Evolutionary conservation across 2,329 filamentous ascomycete species (phyloP).

Genomic region (Mycosphaerelloides madeirae): DNA sequence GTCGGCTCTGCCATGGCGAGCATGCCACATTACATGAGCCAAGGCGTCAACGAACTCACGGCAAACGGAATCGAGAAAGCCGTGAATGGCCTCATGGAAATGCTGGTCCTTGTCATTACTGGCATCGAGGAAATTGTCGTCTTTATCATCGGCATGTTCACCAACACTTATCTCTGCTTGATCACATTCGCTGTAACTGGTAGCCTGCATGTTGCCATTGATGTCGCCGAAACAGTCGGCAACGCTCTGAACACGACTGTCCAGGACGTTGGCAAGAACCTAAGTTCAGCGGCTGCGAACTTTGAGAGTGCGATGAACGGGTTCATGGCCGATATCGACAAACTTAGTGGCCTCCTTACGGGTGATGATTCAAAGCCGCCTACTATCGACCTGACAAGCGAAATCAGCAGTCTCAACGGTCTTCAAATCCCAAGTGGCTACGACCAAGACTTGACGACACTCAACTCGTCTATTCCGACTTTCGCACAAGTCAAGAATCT

Average conservation of each 20-base stretch:
- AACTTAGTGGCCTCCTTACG: conserved; percentile 37
- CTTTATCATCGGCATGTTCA: conserved; percentile 89
- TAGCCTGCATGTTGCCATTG: conserved; percentile 65
- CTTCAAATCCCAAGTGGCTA: conserved; percentile 67
- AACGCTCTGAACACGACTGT: conserved; percentile 58
- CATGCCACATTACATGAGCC: conserved; percentile 91
- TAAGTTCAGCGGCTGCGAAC: conserved; percentile 40
- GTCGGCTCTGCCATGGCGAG: conserved; percentile 94
- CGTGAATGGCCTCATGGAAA: conserved; percentile 71
- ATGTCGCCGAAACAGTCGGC: conserved; percentile 57
- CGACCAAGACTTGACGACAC: conserved; percentile 59
- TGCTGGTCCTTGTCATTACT: conserved; percentile 73
- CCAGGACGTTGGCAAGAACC: conserved; percentile 52
- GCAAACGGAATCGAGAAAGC: conserved; percentile 75
- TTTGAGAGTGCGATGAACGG: conserved; percentile 53
- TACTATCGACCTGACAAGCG: conserved; percentile 60
- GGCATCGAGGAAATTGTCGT: conserved; percentile 82
- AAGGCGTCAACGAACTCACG: conserved; percentile 81
- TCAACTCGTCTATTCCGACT: conserved; percentile 75
- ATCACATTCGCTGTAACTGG: conserved; percentile 78
- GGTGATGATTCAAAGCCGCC: conserved; percentile 42
- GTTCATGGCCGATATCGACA: conserved; percentile 49
- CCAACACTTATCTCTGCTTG: conserved; percentile 83
- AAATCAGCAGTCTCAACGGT: conserved; percentile 62
- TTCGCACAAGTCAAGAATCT: conserved; percentile 81